Evolutionary conservation across 1,284 basidiomycete species (phyloP).

Genomic region (Tylopilus orsonianus): DNA sequence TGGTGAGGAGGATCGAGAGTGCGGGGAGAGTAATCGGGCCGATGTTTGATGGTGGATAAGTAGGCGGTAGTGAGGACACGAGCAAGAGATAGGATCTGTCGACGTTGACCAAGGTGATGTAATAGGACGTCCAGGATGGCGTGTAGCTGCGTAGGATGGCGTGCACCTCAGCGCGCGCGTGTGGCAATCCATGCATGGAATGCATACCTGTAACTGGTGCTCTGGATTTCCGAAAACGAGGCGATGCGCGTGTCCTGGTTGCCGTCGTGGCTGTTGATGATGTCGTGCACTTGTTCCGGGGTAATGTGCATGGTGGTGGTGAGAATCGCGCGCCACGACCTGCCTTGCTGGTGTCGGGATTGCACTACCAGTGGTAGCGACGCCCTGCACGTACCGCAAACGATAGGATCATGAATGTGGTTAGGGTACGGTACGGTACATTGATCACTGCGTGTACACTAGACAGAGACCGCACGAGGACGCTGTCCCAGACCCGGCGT

Average conservation of each 20-base stretch:
- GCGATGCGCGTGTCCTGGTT: slow-evolving; percentile 12
- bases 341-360: too few relatives aligned
- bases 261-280: slow-evolving; percentile 22
- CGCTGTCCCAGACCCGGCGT: too few relatives aligned
- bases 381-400: too few relatives aligned
- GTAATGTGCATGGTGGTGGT: slow-evolving; percentile 21
- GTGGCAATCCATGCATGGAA: too few relatives aligned
- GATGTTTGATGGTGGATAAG: background rate
- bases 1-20: slow-evolving; percentile 24
- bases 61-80: slow-evolving; percentile 8
- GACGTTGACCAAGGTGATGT: slow-evolving; percentile 17
- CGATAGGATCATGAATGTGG: too few relatives aligned
- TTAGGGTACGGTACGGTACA: too few relatives aligned
- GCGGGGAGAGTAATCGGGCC: slow-evolving; percentile 20
- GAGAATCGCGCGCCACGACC: too few relatives aligned
- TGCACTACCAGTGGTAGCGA: too few relatives aligned
- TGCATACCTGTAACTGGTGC: slow-evolving; percentile 28
- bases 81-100: slow-evolving; percentile 27
- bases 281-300: slow-evolving; percentile 21
- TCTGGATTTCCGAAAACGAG: slow-evolving; percentile 21
- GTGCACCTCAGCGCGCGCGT: too few relatives aligned
- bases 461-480: too few relatives aligned
- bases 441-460: too few relatives aligned
- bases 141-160: slow-evolving; percentile 30
- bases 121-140: slow-evolving; percentile 19